Base-by-base conservation (phyloP, 257 asterid genomes). In the Nicotiana obtusifolia region DNA sequence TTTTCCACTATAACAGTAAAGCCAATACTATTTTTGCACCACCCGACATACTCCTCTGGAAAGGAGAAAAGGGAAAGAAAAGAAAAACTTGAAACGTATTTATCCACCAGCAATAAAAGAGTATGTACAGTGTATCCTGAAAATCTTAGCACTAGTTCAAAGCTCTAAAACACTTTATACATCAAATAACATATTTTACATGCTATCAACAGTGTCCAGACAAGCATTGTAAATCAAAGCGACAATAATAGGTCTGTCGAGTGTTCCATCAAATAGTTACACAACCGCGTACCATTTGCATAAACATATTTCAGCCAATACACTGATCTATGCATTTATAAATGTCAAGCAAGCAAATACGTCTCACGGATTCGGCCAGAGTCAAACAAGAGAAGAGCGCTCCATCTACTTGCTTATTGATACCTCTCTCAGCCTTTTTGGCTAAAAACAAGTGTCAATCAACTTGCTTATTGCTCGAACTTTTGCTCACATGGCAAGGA, bases 401-500 rank as follows among this genome's bases (percentile, higher is more conserved):
- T 30, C 84, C 84, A 78, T 56, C 83, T 76, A 85, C 82, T 64
- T 81, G 90, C 60, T 85, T 82, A 68, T 85, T 86, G 52, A 14
- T 64, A 15, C 44, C 44, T 64, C 15, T 64, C 41, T 64, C 13
- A 6, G 78, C 35, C n/a, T 20, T 24, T 69, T 11, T 37, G 57
- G 57, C 56, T 69, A 69, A 69, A 69, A 69, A 69, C 77, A 57
- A 60, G 54, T 35, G 53, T 30, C 79, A 87, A 71, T 56, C 83
- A 78, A 83, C 83, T 64, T 81, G 91, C 64, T 85, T 85, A 71
- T 85, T 88, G 69, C 52, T 65, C 26, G 62, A 81, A 73, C 81
- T 60, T 64, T 88, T 80, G 15, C 56, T 86, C 84, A 80, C 59
- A 83, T 1, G 97, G 89, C 84, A 94, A 84, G 0, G 93, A 86